A percentile compares a stretch with the other conserved stretches of the same genome.
Evolutionary conservation across 2,329 filamentous ascomycete species (phyloP).

Genomic region (Eutypella sp.): DNA sequence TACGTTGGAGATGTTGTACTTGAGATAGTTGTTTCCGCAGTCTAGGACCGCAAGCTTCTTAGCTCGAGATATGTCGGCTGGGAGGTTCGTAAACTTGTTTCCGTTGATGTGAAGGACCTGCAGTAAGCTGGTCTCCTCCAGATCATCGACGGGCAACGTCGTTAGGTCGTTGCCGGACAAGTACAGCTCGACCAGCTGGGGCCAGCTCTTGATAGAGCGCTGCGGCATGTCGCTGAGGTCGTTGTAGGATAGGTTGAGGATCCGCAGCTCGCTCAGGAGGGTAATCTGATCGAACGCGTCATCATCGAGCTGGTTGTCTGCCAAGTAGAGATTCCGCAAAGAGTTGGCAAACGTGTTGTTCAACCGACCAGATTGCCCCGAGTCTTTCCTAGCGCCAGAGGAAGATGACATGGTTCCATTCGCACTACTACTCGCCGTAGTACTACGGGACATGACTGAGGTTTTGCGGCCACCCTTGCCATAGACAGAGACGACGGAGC

Average conservation of each 20-base stretch:
- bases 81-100: conserved; percentile 95
- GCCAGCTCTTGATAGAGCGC: conserved; percentile 83
- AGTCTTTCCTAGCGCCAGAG: conserved; percentile 71
- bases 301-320: conserved; percentile 90
- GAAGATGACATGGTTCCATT: conserved; percentile 47
- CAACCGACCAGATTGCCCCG: conserved; percentile 72
- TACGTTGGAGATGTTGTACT: conserved; percentile 99
- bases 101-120: conserved; percentile 93
- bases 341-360: conserved; percentile 85
- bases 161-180: conserved; percentile 93
- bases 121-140: conserved; percentile 82
- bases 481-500: conserved; percentile 76
- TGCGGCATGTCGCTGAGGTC: conserved; percentile 88
- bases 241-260: conserved; percentile 94
- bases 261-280: conserved; percentile 73
- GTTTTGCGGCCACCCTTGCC: conserved; percentile 78
- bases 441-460: conserved; percentile 68
- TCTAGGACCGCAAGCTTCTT: conserved; percentile 88
- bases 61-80: conserved; percentile 90
- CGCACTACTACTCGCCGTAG: conserved; percentile 40
- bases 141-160: conserved; percentile 84
- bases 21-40: conserved; percentile 89
- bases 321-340: conserved; percentile 77
- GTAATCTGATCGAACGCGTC: conserved; percentile 92
- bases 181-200: conserved; percentile 84